Evolutionary conservation across 306 rosid genomes (phyloP).

Genomic region (Amphicarpaea edgeworthii): DNA sequence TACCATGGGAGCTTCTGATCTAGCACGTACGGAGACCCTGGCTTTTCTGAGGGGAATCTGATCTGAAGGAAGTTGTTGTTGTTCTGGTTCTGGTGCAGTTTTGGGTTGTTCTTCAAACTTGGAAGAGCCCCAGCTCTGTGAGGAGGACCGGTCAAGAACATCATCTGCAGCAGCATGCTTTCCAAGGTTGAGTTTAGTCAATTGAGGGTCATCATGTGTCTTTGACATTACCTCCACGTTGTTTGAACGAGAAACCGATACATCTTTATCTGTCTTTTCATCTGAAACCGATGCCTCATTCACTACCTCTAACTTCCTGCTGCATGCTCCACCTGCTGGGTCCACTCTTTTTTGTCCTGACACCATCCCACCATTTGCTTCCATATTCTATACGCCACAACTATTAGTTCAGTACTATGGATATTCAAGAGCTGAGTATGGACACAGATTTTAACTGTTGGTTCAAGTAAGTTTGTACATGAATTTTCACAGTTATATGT

Average conservation of each 20-base stretch:
- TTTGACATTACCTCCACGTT: slow-evolving; percentile 50
- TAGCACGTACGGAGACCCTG: slow-evolving; percentile 64
- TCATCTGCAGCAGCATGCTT: slow-evolving; percentile 43
- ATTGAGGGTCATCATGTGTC: slow-evolving; percentile 9
- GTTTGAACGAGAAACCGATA: slow-evolving; percentile 43
- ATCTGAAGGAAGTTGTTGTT: slow-evolving; percentile 19
- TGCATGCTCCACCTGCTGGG: slow-evolving; percentile 10
- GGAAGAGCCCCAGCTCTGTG: slow-evolving; percentile 51
- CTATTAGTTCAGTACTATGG: background rate
- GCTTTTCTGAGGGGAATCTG: slow-evolving; percentile 53
- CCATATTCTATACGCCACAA: slow-evolving; percentile 45
- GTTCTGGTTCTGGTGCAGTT: slow-evolving; percentile 16
- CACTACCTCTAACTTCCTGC: slow-evolving; percentile 22
- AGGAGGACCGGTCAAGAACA: slow-evolving; percentile 49
- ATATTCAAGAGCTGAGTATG: too few relatives aligned
- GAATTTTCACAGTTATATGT: slow-evolving; percentile 13
- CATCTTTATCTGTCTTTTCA: slow-evolving; percentile 36
- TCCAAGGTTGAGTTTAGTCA: slow-evolving; percentile 38
- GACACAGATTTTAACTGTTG: background rate
- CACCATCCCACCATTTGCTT: slow-evolving; percentile 32
- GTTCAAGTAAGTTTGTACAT: background rate
- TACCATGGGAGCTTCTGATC: slow-evolving; percentile 64
- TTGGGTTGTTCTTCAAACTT: slow-evolving; percentile 45
- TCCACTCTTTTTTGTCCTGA: slow-evolving; percentile 34
- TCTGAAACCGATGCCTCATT: slow-evolving; percentile 44